phyloP scores from a whole-genome alignment of 2,329 filamentous ascomycete species.

The Ilyonectria mors-panacis region DNA sequence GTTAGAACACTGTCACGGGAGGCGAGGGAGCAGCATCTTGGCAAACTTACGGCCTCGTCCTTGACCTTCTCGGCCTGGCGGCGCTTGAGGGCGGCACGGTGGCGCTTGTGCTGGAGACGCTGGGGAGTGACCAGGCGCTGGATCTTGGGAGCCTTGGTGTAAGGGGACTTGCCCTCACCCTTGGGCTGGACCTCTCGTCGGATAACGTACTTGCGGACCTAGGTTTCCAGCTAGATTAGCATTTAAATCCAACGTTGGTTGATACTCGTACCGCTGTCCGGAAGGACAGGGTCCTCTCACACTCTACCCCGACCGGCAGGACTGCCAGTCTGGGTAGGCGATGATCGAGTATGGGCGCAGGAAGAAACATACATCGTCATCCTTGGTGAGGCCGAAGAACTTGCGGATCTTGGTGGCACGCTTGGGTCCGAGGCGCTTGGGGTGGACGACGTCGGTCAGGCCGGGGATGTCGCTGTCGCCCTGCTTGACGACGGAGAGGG shows the following conservation, averaged over 20 bases:
- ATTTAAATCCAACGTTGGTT: slow-evolving; percentile 40
- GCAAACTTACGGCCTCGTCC: slow-evolving; percentile 91
- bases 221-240: slow-evolving; percentile 60
- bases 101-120: slow-evolving; percentile 99
- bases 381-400: slow-evolving; percentile 99
- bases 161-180: slow-evolving; percentile 96
- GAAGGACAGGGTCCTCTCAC: slow-evolving; percentile 63
- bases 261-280: slow-evolving; percentile 45
- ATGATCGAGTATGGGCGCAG: slow-evolving; percentile 73
- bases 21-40: accelerated
- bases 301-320: slow-evolving; percentile 69
- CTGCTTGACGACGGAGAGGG: slow-evolving; percentile 97
- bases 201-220: slow-evolving; percentile 99
- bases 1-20: slow-evolving; percentile 39
- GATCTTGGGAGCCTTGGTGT: slow-evolving; percentile 99
- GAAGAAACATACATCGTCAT: slow-evolving; percentile 95
- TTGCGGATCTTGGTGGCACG: slow-evolving; percentile 99
- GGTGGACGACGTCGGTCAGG: slow-evolving; percentile 97
- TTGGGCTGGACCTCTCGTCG: slow-evolving; percentile 98
- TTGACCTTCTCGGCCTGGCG: slow-evolving; percentile 97
- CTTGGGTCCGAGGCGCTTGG: slow-evolving; percentile 99
- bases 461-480: slow-evolving; percentile 95
- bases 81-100: slow-evolving; percentile 98
- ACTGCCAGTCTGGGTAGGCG: slow-evolving; percentile 75
- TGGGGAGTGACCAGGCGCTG: slow-evolving; percentile 99